Evolutionary conservation across 306 rosid genomes (phyloP), one percentile per base, ranked within the genome.

Genomic region (Cicer chorassanicum): DNA sequence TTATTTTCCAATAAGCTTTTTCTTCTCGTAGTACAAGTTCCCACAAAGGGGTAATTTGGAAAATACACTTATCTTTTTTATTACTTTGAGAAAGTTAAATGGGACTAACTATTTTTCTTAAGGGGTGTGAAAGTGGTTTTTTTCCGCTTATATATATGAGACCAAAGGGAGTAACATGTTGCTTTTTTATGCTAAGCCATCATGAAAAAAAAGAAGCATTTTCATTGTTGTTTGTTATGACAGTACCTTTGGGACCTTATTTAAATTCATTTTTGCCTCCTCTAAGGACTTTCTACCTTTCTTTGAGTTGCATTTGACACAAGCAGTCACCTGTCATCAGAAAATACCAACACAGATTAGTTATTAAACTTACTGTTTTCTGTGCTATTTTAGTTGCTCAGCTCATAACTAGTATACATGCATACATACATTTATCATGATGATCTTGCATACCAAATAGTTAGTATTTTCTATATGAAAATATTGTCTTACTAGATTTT

Each of bases 251-350:
- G 97, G 96, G 74, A 79, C 62, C 63, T 89, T 93, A 5, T 63
- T 75, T 75, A 93, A 88, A 89, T 87, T 91, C 98, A 93, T 89
- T 81, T 86, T 88, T 68, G 97, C 90, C 73, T 93, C 98, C 83
- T 89, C 96, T 49, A 87, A 9, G 42, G 96, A 83, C 40, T 86
- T 89, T 68, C 86, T 85, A 66, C 98, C 97, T 86, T 93, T 93
- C 84, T 84, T 91, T 29, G 89, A 88, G 87, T 91, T 93, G 87
- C 98, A 93, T 80, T 88, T 89, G 13, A 60, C 70, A 83, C 98
- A 93, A 75, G 98, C 98, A 72, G 93, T 80, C 70, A 91, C 97
- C 98, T 93, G 67, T 79, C 34, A 66, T 59, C 79, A 75, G 51
- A 70, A 65, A 68, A 82, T 65, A 82, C 55, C 5, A 3, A 9